Base-by-base conservation (phyloP, 2,329 filamentous ascomycete species). In the Truncatella angustata region DNA sequence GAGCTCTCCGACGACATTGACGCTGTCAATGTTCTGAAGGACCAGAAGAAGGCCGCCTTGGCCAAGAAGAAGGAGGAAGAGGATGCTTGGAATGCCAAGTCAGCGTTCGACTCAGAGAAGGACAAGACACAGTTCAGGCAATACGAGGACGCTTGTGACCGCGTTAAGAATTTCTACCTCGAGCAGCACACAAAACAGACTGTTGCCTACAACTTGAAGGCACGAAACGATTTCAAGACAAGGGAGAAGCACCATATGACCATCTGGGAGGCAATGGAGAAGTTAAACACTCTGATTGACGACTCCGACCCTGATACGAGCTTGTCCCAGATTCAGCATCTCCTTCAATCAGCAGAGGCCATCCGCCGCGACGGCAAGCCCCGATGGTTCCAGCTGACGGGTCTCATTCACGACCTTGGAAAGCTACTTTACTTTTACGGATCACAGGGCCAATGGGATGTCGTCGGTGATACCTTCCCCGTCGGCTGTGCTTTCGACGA, bases 211-310 rank as follows among this genome's bases (percentile, higher is more conserved):
- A 96, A 96, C 76, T 79, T 95, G 39, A 84, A 85, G 57, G 90
- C 88, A 12, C 88, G 91, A 51, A 84, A 87, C 60, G 74, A 80
- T 50, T 90, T 91, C 74, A 75, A 85, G 69, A 79, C 78, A 58
- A 83, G 88, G 16, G 64, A 63, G 36, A 73, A 78, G 50, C 84
- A 87, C 14, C 80, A 88, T 69, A 90, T 96, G 88, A 87, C 86
- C 56, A 80, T 96, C 68, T 96, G 91, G 91, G 79, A 95, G 69
- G 91, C 91, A 18, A 94, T 96, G 73, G 90, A 95, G 80, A 92
- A 91, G 72, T 86, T 96, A 65, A 90, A 96, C 79, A 91, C 88
- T 0, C 81, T 96, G 49, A 88, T 96, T 69, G 91, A 96, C 73
- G 89, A 95, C 72, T 91, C 87, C 18, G 91, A 96, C 74, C 91